Evolutionary conservation across 2,329 filamentous ascomycete genomes (phyloP).

Genomic region (Cercospora brassicicola): DNA sequence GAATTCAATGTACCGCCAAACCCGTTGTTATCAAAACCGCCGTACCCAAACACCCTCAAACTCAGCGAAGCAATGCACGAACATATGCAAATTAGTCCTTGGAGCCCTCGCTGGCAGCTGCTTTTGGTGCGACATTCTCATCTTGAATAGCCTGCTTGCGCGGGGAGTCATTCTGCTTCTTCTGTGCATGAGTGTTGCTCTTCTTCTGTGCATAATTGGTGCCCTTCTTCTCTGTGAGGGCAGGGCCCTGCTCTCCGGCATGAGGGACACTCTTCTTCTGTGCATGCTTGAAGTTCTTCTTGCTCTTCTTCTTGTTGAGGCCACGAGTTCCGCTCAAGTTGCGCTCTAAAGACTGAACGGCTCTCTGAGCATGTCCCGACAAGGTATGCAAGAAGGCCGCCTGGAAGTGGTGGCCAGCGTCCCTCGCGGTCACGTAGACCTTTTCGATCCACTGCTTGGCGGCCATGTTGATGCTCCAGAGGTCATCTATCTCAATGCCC

Average conservation of each 20-base stretch:
- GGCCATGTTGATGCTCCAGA: conserved; percentile 14
- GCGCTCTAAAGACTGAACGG: neutral
- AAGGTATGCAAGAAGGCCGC: neutral
- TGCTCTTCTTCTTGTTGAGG: conserved; percentile 7
- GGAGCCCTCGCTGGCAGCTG: neutral
- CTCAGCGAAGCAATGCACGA: neutral
- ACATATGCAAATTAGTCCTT: neutral
- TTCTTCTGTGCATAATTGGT: neutral
- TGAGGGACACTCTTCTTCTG: neutral
- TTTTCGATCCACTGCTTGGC: conserved; percentile 18
- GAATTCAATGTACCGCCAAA: neutral
- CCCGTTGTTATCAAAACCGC: conserved; percentile 9
- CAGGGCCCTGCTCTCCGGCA: neutral
- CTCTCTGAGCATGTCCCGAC: neutral
- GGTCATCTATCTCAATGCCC: conserved; percentile 25
- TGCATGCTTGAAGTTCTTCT: neutral
- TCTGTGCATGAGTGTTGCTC: neutral
- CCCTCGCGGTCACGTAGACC: conserved; percentile 1
- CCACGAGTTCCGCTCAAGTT: neutral
- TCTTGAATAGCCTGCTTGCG: neutral
- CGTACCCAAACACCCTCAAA: neutral
- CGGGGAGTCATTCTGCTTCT: neutral
- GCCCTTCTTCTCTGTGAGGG: neutral
- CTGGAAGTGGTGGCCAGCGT: neutral
- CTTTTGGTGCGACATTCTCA: neutral